These are phyloP conservation scores for Suillus fuscotomentosus DNA, from an alignment of 768 basidiomycete species.

Conservation along the genomic window DNA sequence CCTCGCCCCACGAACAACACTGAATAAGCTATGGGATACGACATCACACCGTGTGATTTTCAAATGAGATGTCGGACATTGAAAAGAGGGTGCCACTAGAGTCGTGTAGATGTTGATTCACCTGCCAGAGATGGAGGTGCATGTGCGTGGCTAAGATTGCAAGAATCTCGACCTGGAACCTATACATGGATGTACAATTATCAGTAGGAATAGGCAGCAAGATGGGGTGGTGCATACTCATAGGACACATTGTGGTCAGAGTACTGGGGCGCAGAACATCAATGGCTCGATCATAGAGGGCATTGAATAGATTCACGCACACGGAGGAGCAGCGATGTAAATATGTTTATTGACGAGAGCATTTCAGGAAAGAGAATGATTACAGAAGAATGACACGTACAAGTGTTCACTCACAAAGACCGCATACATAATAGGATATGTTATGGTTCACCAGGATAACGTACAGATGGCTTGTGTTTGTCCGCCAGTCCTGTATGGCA, in stretches of 20 bases:
- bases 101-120: not conserved
- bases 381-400: not conserved
- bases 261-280: not conserved
- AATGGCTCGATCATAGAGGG: not conserved
- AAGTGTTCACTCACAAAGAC: not conserved
- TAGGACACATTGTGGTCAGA: not conserved
- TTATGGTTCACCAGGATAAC: not conserved
- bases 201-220: no score
- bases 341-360: not conserved
- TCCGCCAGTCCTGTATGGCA: not conserved
- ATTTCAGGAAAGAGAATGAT: not conserved
- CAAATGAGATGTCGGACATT: not conserved
- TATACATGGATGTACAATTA: no score
- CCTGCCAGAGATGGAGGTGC: not conserved
- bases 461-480: not conserved
- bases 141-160: no score
- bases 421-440: not conserved
- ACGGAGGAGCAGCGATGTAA: not conserved
- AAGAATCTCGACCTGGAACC: no score
- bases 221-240: not conserved
- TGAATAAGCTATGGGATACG: not conserved
- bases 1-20: not conserved
- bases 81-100: not conserved
- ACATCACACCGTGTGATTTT: not conserved
- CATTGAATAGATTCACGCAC: not conserved